Evolutionary conservation across 495 filamentous ascomycete species (phyloP).

Genomic region (Penicillium tannophilum): DNA sequence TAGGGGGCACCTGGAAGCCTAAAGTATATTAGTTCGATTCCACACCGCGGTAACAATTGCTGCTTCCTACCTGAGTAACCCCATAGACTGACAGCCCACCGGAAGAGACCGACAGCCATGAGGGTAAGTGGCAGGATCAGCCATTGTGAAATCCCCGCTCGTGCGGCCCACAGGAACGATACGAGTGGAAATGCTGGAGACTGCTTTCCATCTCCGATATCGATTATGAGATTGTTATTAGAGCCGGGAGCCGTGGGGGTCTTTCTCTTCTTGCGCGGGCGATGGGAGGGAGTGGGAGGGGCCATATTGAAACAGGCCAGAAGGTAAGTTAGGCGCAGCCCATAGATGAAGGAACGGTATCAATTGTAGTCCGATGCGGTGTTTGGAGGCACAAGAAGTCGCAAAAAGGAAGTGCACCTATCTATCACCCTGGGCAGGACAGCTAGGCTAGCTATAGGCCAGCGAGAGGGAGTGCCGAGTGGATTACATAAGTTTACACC

Average conservation of each 20-base stretch:
- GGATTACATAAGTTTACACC: not conserved
- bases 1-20: conserved; percentile 82
- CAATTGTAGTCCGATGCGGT: not conserved
- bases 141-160: conserved; percentile 88
- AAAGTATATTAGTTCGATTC: conserved; percentile 18
- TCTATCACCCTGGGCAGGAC: not conserved
- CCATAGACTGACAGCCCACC: conserved; percentile 91
- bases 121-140: conserved; percentile 81
- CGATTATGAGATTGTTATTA: conserved; percentile 53
- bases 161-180: conserved; percentile 88
- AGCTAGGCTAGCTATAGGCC: not conserved
- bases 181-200: conserved; percentile 79
- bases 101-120: conserved; percentile 87
- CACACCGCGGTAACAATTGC: not conserved
- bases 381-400: not conserved
- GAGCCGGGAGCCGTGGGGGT: conserved; percentile 47
- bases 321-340: conserved; percentile 17
- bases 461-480: not conserved
- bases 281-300: conserved; percentile 46
- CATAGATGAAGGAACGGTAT: conserved; percentile 26
- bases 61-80: conserved; percentile 78
- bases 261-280: conserved; percentile 63
- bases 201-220: conserved; percentile 41
- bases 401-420: not conserved
- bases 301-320: conserved; percentile 30